Percentiles rank a stretch among this genome's conserved stretches.
phyloP scores from a whole-genome alignment of 352 stramenopile genomes.

The Phytophthora tentaculata region DNA sequence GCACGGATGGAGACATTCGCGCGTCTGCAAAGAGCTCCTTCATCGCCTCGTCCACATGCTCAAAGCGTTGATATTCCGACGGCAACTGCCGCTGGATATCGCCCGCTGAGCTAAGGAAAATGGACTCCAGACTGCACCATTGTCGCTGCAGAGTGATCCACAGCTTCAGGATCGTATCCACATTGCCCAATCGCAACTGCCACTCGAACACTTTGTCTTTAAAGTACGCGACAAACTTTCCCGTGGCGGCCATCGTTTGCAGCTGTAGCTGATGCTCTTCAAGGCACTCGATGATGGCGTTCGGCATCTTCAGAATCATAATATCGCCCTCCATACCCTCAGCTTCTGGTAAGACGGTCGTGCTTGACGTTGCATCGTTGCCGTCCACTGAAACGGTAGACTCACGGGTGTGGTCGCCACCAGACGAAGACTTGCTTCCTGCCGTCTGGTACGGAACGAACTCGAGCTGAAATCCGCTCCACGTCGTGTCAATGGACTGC shows the following conservation, averaged over 20 bases:
- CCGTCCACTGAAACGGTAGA: conserved; percentile 2
- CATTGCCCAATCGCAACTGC: conserved; percentile 91
- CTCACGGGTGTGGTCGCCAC: background rate
- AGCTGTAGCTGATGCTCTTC: conserved; percentile 96
- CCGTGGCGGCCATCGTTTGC: conserved; percentile 96
- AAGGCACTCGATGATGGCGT: conserved; percentile 93
- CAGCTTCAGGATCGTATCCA: conserved; percentile 93
- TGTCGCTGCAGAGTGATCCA: conserved; percentile 92
- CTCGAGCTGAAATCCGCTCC: conserved; percentile 91
- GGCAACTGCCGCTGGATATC: conserved; percentile 95
- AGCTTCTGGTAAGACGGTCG: conserved; percentile 13
- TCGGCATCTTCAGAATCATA: conserved; percentile 89
- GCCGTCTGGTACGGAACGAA: conserved; percentile 92
- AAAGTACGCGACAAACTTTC: conserved; percentile 97
- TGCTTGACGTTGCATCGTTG: conserved; percentile 7
- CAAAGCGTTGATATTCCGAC: conserved; percentile 90
- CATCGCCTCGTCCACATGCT: conserved; percentile 90
- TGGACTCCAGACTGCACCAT: conserved; percentile 95
- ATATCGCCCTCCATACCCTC: conserved; percentile 75
- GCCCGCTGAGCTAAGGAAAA: conserved; percentile 91
- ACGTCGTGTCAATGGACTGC: conserved; percentile 91
- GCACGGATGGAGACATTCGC: conserved; percentile 67
- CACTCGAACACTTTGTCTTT: conserved; percentile 95
- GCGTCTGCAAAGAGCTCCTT: conserved; percentile 73
- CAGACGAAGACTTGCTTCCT: conserved; percentile 24